Evolutionary conservation across 2,329 filamentous ascomycete genomes (phyloP).

Genomic region (Aureobasidium namibiae): DNA sequence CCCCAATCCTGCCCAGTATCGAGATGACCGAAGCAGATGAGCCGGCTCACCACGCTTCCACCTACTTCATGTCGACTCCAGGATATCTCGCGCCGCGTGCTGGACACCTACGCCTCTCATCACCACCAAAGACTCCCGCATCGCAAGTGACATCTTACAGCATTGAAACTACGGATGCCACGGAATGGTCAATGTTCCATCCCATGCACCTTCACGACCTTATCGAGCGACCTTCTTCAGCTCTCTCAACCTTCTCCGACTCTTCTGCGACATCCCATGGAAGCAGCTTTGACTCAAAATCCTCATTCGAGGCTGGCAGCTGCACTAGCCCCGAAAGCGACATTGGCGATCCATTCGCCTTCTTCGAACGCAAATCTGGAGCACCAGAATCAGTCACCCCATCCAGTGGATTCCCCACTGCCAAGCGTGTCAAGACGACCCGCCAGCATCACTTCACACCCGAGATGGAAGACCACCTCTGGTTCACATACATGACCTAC

Average conservation of each 20-base stretch:
- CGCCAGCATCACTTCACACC: constrained; percentile 44
- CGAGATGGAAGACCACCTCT: constrained; percentile 59
- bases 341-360: constrained; percentile 45
- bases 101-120: constrained; percentile 30
- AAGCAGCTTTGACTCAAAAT: constrained; percentile 48
- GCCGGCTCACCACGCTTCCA: constrained; percentile 22
- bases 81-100: constrained; percentile 36
- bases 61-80: constrained; percentile 19
- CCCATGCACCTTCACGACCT: constrained; percentile 30
- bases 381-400: constrained; percentile 19
- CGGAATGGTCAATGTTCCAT: constrained; percentile 12
- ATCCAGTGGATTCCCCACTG: constrained; percentile 20
- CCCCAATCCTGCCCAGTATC: constrained; percentile 39
- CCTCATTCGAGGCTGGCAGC: constrained; percentile 48
- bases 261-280: constrained; percentile 54
- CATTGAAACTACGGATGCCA: background rate
- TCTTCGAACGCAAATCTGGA: constrained; percentile 23
- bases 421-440: constrained; percentile 37
- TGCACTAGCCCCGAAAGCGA: constrained; percentile 56
- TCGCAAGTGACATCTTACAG: constrained; percentile 25
- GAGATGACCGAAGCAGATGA: constrained; percentile 36
- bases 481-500: constrained; percentile 58
- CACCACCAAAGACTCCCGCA: constrained; percentile 42
- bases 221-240: constrained; percentile 48
- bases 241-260: constrained; percentile 52